phyloP scores from a whole-genome alignment of 2,329 filamentous ascomycete genomes.

The Penicillium occitanis region DNA sequence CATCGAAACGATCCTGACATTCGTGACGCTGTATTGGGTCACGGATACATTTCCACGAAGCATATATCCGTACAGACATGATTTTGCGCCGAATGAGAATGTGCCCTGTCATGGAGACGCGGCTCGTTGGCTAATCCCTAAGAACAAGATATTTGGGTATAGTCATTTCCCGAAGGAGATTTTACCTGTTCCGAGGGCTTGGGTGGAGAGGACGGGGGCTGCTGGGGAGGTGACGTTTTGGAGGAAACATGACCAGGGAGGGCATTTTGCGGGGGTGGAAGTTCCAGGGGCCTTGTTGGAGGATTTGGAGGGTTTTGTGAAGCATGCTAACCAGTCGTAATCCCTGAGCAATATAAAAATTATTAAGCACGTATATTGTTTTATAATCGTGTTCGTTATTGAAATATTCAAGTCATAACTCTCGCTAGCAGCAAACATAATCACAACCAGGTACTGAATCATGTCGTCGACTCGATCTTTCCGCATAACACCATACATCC shows the following conservation, averaged over 20 bases:
- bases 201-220: constrained; percentile 33
- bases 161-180: constrained; percentile 49
- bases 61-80: constrained; percentile 33
- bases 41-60: constrained; percentile 37
- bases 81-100: constrained; percentile 9
- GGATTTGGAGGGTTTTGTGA: constrained; percentile 42
- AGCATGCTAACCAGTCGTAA: constrained; percentile 27
- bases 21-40: constrained; percentile 40
- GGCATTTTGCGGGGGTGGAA: constrained; percentile 55
- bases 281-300: constrained; percentile 45
- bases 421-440: background rate
- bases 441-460: background rate
- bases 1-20: constrained; percentile 35
- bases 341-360: background rate
- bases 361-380: background rate
- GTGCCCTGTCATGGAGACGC: constrained; percentile 13
- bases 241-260: constrained; percentile 45
- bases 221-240: constrained; percentile 39
- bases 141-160: constrained; percentile 47
- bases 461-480: background rate
- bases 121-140: constrained; percentile 25
- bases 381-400: background rate
- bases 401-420: background rate
- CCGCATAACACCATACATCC: background rate
- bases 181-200: constrained; percentile 39